Conservation (phyloP, 176 grass and related monocot species). For the Hyparrhenia diplandra region DNA sequence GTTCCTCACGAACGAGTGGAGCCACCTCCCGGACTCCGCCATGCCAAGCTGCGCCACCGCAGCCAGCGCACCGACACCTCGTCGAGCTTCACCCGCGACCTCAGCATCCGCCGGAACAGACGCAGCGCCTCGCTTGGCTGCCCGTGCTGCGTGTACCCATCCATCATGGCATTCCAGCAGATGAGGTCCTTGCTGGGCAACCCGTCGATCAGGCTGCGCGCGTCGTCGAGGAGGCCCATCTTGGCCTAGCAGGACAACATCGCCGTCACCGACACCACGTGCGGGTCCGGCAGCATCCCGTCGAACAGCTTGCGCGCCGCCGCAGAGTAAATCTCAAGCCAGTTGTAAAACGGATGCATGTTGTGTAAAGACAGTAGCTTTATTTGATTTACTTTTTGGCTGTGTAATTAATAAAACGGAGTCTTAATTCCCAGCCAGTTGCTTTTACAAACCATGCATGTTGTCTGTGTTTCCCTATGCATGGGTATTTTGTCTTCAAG, state of each 20-base stretch:
- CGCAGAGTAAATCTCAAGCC: too few relatives aligned
- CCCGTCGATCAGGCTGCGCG: conserved; percentile 62
- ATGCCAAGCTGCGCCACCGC: conserved; percentile 69
- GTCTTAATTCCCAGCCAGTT: too few relatives aligned
- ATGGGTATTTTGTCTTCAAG: too few relatives aligned
- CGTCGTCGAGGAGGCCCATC: conserved; percentile 51
- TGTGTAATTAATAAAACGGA: too few relatives aligned
- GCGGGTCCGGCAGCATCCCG: conserved; percentile 45
- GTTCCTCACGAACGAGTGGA: conserved; percentile 72
- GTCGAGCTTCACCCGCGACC: conserved; percentile 38
- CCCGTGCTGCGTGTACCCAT: conserved; percentile 80
- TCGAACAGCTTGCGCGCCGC: conserved; percentile 76
- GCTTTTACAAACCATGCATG: too few relatives aligned
- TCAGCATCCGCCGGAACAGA: conserved; percentile 78
- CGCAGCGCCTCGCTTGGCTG: conserved; percentile 48
- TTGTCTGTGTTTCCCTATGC: too few relatives aligned
- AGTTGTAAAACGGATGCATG: too few relatives aligned
- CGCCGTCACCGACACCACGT: conserved; percentile 72
- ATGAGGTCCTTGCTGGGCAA: conserved; percentile 53
- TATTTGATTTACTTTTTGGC: too few relatives aligned
- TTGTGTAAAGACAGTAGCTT: too few relatives aligned
- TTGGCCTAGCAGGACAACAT: conserved; percentile 88
- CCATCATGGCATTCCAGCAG: conserved; percentile 97
- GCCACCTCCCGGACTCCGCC: conserved; percentile 62
- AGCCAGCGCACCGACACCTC: conserved; percentile 61